phyloP scores from a whole-genome alignment of 2,329 filamentous ascomycete genomes.

The Trichoderma endophyticum region DNA sequence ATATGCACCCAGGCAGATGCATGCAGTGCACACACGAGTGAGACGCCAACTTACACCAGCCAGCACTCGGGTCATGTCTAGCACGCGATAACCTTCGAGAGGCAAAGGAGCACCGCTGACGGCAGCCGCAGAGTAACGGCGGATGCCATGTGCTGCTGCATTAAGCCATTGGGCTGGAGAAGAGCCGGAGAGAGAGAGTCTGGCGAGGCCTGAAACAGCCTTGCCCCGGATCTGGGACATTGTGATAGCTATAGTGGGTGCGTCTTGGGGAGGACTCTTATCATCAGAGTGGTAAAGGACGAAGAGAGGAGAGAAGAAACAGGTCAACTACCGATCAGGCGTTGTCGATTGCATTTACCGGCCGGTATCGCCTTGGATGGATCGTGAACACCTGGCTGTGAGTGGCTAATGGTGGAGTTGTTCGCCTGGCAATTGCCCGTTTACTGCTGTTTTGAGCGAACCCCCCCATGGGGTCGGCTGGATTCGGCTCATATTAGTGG shows the following conservation, averaged over 20 bases:
- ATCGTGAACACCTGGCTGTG: not conserved
- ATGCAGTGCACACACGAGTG: not conserved
- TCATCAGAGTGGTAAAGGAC: not conserved
- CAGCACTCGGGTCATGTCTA: slow-evolving; percentile 95
- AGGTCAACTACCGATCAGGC: not conserved
- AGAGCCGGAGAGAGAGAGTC: slow-evolving; percentile 17
- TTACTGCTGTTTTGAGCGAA: slow-evolving; percentile 6
- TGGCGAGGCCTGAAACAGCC: not conserved
- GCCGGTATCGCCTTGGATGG: not conserved
- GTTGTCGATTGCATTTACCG: not conserved
- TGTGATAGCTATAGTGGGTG: not conserved
- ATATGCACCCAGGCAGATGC: not conserved
- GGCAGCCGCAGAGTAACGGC: slow-evolving; percentile 31
- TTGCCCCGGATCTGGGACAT: slow-evolving; percentile 8
- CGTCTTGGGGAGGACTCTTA: not conserved
- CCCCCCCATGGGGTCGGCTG: slow-evolving; percentile 19
- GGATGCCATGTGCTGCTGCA: slow-evolving; percentile 21
- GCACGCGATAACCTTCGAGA: slow-evolving; percentile 78
- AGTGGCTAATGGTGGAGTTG: not conserved
- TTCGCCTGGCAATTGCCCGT: not conserved
- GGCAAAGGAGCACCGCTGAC: slow-evolving; percentile 48
- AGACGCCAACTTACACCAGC: slow-evolving; percentile 68
- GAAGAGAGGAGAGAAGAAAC: not conserved
- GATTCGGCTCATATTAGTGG: slow-evolving; percentile 16
- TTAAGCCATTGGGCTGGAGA: not conserved